Base-by-base conservation (phyloP, 208 protist species). In the Wallacemonas collosoma region DNA sequence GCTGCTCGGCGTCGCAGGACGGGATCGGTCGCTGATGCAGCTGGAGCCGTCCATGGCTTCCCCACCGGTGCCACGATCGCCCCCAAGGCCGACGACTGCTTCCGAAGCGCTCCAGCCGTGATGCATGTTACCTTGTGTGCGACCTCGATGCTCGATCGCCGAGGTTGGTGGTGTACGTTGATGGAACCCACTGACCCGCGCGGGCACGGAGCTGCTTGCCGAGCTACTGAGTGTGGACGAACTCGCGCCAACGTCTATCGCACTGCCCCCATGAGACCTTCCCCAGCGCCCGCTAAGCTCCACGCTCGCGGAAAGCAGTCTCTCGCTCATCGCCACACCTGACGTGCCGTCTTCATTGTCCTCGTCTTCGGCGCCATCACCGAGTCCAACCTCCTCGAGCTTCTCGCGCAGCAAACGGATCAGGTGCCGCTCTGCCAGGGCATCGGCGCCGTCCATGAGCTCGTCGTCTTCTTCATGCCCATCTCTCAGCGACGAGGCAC, bases 341-440 rank as follows among this genome's bases (percentile, higher is more conserved):
- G 17, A 36, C 26, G 53, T 7, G 53, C 11, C 53, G 17, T 35
- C 14, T 38, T 15, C 9, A 8, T 6, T 17, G 53, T 57, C 53
- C 11, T 36, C 60, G 60, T 65, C 60, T 4, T 65, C 60, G 40
- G n/a, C 60, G 43, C n/a, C 60, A 50, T 65, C 43, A 41, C 60
- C 60, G 17, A 65, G 60, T 5, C 36, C 60, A 0, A 65, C n/a
- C 3, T 48, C 60, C 43, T 65, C 60, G 41, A 65, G 60, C 36
- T 48, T 45, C 9, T 51, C 1, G n/a, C 43, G 38, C 41, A 65
- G 43, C 38, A 65, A 35, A 5, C 43, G 9, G 6, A 65, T 4
- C 12, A 65, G 60, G 12, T 41, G 38, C 14, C 43, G 38, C 41
- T 65, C 60, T 0, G 36, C 60, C 7, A 65, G 43, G 12, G 60